A percentile compares a stretch with the other conserved stretches of the same genome.
Conservation (phyloP, 768 basidiomycete species). For the Kwoniella newhampshirensis region DNA sequence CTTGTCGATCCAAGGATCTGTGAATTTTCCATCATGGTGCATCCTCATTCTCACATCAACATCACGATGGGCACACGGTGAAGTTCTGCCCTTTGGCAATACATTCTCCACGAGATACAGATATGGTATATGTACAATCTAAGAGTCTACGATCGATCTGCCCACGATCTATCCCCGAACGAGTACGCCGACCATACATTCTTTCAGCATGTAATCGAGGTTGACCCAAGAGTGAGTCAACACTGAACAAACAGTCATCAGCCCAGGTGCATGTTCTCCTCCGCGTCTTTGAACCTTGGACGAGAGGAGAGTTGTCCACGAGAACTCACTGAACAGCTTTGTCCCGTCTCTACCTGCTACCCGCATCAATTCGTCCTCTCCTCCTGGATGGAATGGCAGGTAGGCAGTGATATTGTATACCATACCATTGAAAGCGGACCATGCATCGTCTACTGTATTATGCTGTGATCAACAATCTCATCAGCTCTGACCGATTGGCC, state of each 20-base stretch:
- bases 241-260: slow-evolving; percentile 57
- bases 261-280: slow-evolving; percentile 1
- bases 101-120: too few species aligned
- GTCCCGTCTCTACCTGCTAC: slow-evolving; percentile 94
- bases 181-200: slow-evolving; percentile 86
- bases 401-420: slow-evolving; percentile 97
- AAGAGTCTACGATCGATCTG: neutral
- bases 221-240: slow-evolving; percentile 96
- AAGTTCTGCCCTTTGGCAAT: too few species aligned
- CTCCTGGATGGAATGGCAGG: slow-evolving; percentile 87
- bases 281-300: too few species aligned
- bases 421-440: slow-evolving; percentile 87
- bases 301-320: neutral
- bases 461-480: slow-evolving; percentile 56
- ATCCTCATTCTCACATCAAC: too few species aligned
- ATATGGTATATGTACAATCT: too few species aligned
- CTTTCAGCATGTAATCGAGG: slow-evolving; percentile 90
- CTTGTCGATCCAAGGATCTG: too few species aligned
- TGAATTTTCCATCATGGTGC: too few species aligned
- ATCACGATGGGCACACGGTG: too few species aligned
- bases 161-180: slow-evolving; percentile 54
- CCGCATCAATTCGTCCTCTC: slow-evolving; percentile 89
- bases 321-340: slow-evolving; percentile 77
- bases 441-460: slow-evolving; percentile 80
- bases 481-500: too few species aligned